Conservation (phyloP, 1,284 basidiomycete genomes). For the Microbotryum silenes-acaulis region DNA sequence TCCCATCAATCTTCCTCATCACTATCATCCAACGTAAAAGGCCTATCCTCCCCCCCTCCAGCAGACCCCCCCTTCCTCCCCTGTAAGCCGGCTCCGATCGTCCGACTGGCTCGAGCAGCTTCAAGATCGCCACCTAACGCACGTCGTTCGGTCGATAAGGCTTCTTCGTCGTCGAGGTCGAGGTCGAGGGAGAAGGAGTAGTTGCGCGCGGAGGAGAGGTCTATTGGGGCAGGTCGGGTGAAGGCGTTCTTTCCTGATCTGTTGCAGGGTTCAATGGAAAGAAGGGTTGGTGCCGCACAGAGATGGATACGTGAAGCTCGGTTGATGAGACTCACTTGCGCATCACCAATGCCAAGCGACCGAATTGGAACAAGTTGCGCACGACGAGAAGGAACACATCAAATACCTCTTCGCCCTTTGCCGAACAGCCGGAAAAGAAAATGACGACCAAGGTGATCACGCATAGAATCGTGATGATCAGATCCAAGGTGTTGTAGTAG, state of each 20-base stretch:
- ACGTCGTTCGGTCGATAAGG: conserved; percentile 25
- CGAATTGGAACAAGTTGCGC: conserved; percentile 83
- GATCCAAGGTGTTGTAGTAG: conserved; percentile 64
- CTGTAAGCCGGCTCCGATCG: background rate
- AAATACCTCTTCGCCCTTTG: conserved; percentile 77
- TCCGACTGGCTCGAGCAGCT: conserved; percentile 10
- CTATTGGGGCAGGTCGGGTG: conserved; percentile 81
- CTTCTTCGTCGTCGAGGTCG: conserved; percentile 56
- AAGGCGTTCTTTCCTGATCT: conserved; percentile 93
- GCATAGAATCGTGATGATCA: conserved; percentile 76
- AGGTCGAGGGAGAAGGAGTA: conserved; percentile 50
- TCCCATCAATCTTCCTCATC: no score
- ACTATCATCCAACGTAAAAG: no score
- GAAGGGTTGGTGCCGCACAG: background rate
- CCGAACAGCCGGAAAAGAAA: conserved; percentile 70
- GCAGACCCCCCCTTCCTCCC: no score
- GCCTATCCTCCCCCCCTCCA: no score
- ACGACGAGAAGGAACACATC: conserved; percentile 83
- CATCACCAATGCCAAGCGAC: conserved; percentile 77
- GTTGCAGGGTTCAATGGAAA: background rate
- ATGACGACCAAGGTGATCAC: conserved; percentile 76
- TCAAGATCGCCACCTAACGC: conserved; percentile 31
- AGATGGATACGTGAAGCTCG: background rate
- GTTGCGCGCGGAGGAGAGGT: conserved; percentile 53
- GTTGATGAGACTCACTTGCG: conserved; percentile 59